Base-by-base conservation (phyloP, 2,329 filamentous ascomycete species). In the Cercospora zeina region DNA sequence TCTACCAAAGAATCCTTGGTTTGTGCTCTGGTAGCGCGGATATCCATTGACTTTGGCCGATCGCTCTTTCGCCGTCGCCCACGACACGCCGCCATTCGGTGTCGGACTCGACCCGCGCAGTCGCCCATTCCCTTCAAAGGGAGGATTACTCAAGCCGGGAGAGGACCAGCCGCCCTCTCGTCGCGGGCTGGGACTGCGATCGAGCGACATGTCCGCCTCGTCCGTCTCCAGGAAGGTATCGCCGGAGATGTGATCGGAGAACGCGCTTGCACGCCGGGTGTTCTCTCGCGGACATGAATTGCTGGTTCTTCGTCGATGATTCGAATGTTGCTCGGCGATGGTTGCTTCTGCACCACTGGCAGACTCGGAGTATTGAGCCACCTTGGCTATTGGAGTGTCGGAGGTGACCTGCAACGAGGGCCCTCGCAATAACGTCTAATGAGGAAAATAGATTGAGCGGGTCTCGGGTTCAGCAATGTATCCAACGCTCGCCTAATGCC, bases 151-250 rank as follows among this genome's bases (percentile, higher is more conserved):
- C 71, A 96, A 82, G 62, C 90, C 73, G 91, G 83, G 67, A 88
- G 90, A 60, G 89, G 91, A 77, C 93, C 93, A 97, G 70, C 92
- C 92, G 73, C 91, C 91, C 71, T 89, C 89, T 65, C 87, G 89
- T 66, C 87, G 84, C 65, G 93, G 93, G 60, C 91, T 96, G 55
- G 93, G 91, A 73, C 91, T 96, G 78, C 91, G 87, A 69, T 92
- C 95, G 66, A 93, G 80, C 69, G 90, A 90, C 93, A 96, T 96
- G 49, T 64, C 62, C 54, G 58, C 57, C 54, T 67, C 66, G 62
- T 67, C 62, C 51, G 67, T 68, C 61, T 72, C 70, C 16, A 24
- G 42, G 19, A 47, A 47, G 42, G 14, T 47, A 61, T 62, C 58
- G 58, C 36, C 56, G 62, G 61, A 14, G 36, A 39, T 42, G 59